Base-by-base conservation (phyloP, 1,139 yeast genomes). In the Candida sp. region DNA sequence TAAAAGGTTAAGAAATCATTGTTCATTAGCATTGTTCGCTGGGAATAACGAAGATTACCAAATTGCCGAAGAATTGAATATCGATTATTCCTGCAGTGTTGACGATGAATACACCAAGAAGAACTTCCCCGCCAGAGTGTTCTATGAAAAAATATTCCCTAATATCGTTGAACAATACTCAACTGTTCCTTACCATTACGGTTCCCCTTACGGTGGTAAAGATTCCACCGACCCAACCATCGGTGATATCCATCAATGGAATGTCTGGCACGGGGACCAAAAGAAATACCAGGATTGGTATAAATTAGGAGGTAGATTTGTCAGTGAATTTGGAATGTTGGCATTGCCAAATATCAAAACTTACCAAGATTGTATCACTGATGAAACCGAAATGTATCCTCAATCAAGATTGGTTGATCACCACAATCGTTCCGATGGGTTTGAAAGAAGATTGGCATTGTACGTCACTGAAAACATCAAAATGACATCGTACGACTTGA, bases 1-100 rank as follows among this genome's bases (percentile, higher is more conserved):
- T 38, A 58, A 49, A 36, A 49, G 78, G 39, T 55, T 75, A 38
- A 54, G 75, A 46, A 65, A 71, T 44, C 60, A 64, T 49, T 61
- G 69, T 38, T 64, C 63, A 23, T 46, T 74, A 4, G 61, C 63
- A 0, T 38, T 72, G 1, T 66, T 57, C 47, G 65, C 65, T 39
- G 79, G 79, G 6, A 75, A 74, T 49, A 74, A 74, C 49, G 79
- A 75, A 49, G 79, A 75, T 51, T 74, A 74, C 48, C 70, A 65
- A 48, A 58, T 73, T 29, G 77, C 77, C 0, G 75, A 73, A 44
- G 56, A 55, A 36, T 45, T 52, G 35, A 49, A 57, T 2, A 49
- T 70, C 37, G 57, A 61, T 9, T 66, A 37, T n/a, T n/a, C 12
- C 11, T 32, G 19, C 12, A 11, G 6, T 11, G 50, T 52, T 9